Evolutionary conservation across 805 yeast genomes (phyloP).

Genomic region (Cyberlindnera bimundalis): DNA sequence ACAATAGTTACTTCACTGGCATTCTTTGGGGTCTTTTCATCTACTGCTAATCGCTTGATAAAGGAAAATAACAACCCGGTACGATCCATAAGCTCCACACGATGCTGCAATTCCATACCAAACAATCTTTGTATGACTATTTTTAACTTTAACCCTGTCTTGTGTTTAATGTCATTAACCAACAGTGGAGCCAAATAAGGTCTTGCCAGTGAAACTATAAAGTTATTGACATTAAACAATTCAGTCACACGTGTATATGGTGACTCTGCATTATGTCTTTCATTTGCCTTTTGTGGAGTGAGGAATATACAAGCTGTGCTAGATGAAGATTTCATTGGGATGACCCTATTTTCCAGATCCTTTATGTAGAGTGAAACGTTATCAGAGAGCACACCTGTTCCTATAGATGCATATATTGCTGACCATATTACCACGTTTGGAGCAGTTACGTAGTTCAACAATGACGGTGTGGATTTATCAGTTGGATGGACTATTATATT

Average conservation of each 20-base stretch:
- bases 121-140: conserved; percentile 35
- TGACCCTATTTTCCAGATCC: conserved; percentile 60
- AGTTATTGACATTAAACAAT: conserved; percentile 91
- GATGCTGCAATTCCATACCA: conserved; percentile 75
- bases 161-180: conserved; percentile 76
- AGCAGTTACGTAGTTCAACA: conserved; percentile 85
- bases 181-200: conserved; percentile 92
- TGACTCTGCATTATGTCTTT: conserved; percentile 43
- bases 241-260: conserved; percentile 90
- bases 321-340: conserved; percentile 39
- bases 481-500: conserved; percentile 86
- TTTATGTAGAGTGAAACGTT: conserved; percentile 56
- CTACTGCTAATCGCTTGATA: conserved; percentile 74
- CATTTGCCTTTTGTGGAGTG: conserved; percentile 45
- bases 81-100: conserved; percentile 75
- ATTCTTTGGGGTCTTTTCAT: conserved; percentile 79
- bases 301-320: conserved; percentile 34
- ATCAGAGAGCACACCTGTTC: conserved; percentile 61
- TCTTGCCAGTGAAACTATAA: conserved; percentile 84
- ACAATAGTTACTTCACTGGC: conserved; percentile 87
- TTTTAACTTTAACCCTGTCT: conserved; percentile 39
- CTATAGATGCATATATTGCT: conserved; percentile 84
- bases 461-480: conserved; percentile 61
- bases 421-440: conserved; percentile 90
- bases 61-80: conserved; percentile 70